Conservation (phyloP, 805 yeast species). For the Candida orba region DNA sequence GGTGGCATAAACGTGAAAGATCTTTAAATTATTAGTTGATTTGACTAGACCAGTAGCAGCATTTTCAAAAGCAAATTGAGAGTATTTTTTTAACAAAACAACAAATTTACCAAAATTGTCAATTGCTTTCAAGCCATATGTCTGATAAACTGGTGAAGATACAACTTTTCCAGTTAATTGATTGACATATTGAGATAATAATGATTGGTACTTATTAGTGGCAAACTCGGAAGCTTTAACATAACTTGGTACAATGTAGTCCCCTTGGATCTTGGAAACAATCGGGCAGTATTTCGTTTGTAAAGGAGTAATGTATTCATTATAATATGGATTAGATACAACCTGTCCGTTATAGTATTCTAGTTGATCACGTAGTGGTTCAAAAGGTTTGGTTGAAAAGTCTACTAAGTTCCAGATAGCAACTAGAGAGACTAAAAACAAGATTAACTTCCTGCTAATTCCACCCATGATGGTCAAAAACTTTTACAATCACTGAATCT, state of each 20-base stretch:
- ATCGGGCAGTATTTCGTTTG: conserved; percentile 9
- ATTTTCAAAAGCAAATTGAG: conserved; percentile 1
- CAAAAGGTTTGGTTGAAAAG: conserved; percentile 17
- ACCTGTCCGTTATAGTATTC: conserved; percentile 1
- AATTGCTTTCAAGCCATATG: not conserved
- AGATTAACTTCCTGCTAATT: conserved; percentile 11
- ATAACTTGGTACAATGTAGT: conserved; percentile 10
- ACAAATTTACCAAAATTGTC: not conserved
- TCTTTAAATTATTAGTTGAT: not conserved
- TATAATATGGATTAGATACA: conserved; percentile 11
- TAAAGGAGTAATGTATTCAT: conserved; percentile 14
- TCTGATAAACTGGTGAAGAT: conserved; percentile 6
- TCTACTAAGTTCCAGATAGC: conserved; percentile 15
- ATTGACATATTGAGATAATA: conserved; percentile 11
- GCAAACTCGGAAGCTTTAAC: not conserved
- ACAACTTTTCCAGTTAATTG: conserved; percentile 1
- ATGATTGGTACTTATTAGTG: conserved; percentile 9
- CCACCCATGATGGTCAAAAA: not conserved
- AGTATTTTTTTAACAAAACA: not conserved
- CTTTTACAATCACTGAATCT: too few relatives aligned
- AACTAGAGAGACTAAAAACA: conserved; percentile 9
- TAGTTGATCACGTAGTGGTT: conserved; percentile 17
- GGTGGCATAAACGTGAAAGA: not conserved
- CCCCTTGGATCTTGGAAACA: conserved; percentile 1
- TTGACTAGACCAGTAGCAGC: not conserved